Evolutionary conservation across 768 basidiomycete genomes (phyloP).

Genomic region (Lentinula boryana): DNA sequence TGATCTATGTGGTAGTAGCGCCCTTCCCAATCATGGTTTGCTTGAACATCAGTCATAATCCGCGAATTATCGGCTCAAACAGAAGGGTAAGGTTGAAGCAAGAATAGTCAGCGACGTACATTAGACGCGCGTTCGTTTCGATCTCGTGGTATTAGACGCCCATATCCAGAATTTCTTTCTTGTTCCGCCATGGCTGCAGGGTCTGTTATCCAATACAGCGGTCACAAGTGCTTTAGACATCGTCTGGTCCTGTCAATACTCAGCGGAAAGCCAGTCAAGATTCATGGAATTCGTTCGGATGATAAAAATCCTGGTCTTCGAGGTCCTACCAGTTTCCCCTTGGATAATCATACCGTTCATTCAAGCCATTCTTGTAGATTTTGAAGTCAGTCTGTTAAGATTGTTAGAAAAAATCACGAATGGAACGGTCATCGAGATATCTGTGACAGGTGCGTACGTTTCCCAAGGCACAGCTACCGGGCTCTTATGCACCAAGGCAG

Average conservation of each 20-base stretch:
- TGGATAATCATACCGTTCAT: constrained; percentile 1
- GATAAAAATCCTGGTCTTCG: constrained; percentile 95
- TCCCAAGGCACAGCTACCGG: neutral
- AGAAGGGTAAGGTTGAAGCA: neutral
- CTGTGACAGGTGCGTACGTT: constrained; percentile 70
- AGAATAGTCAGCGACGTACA: neutral
- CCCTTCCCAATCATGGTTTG: constrained; percentile 18
- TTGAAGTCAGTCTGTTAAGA: constrained; percentile 85
- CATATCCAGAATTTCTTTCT: constrained; percentile 7
- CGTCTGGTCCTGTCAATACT: constrained; percentile 87
- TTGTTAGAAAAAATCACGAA: constrained; percentile 89
- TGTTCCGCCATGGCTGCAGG: constrained; percentile 32
- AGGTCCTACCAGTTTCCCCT: constrained; percentile 39
- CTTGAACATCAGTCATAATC: neutral
- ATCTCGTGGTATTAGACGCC: neutral
- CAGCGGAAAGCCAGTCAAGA: constrained; percentile 77
- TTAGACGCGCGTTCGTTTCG: neutral
- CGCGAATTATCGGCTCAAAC: neutral
- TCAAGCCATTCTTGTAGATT: constrained; percentile 47
- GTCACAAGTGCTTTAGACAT: constrained; percentile 78
- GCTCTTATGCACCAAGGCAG: constrained; percentile 29
- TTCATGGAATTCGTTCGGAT: constrained; percentile 83
- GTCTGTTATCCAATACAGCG: constrained; percentile 55
- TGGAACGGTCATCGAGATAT: constrained; percentile 93
- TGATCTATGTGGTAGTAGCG: constrained; percentile 85